Evolutionary conservation across 2,329 filamentous ascomycete species (phyloP).

Genomic region (Diatrype stigma): DNA sequence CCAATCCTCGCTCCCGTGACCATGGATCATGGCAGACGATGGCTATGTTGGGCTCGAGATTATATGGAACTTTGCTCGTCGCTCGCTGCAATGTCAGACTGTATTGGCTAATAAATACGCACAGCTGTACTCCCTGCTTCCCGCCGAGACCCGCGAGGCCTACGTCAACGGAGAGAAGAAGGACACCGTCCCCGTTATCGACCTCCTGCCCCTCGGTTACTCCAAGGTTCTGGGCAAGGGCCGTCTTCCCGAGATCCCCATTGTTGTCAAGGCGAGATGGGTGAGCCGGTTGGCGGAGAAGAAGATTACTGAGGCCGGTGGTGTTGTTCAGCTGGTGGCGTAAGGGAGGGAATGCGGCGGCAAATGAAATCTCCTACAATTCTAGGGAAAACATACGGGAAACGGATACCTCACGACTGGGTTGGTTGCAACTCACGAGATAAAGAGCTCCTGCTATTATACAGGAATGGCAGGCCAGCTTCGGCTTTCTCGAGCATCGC

Average conservation of each 20-base stretch:
- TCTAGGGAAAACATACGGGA: conserved; percentile 11
- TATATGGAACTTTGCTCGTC: background rate
- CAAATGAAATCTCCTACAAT: conserved; percentile 13
- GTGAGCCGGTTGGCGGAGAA: conserved; percentile 94
- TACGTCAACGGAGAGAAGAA: conserved; percentile 77
- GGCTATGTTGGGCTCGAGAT: too few relatives aligned
- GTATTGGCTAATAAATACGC: conserved; percentile 7
- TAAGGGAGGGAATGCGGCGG: conserved; percentile 40
- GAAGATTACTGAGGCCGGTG: conserved; percentile 98
- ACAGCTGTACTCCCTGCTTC: conserved; percentile 93
- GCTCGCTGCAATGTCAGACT: background rate
- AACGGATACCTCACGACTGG: conserved; percentile 24
- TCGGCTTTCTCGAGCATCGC: conserved; percentile 14
- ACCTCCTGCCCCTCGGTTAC: conserved; percentile 96
- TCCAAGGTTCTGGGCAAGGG: conserved; percentile 99
- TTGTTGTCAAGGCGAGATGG: conserved; percentile 93
- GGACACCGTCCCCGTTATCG: conserved; percentile 94
- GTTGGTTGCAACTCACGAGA: conserved; percentile 16
- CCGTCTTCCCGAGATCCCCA: conserved; percentile 84
- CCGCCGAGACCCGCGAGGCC: conserved; percentile 85
- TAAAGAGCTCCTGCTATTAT: conserved; percentile 5
- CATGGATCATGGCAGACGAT: background rate
- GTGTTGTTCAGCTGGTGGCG: conserved; percentile 92
- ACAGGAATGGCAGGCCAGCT: conserved; percentile 16
- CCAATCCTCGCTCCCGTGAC: background rate